A percentile compares a stretch with the other conserved stretches of the same genome.
These are phyloP conservation scores for Ophiosphaerella narmari DNA, from an alignment of 2,329 filamentous ascomycete species.

Conservation along the genomic window DNA sequence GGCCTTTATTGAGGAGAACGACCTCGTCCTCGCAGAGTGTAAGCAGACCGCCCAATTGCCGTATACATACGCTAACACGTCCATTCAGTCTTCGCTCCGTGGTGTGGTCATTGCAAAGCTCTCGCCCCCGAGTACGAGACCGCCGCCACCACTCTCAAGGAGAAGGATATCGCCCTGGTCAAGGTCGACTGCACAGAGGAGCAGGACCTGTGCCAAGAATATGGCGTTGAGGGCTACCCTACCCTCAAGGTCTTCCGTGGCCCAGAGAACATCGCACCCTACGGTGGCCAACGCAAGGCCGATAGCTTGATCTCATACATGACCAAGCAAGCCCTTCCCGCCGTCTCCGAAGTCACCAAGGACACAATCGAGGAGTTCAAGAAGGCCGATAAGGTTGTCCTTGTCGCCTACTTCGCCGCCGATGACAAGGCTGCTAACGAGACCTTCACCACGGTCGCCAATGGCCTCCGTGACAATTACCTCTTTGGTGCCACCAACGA, in stretches of 20 bases:
- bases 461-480: constrained; percentile 82
- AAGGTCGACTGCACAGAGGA: constrained; percentile 97
- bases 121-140: constrained; percentile 91
- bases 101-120: constrained; percentile 98
- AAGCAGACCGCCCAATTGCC: constrained; percentile 43
- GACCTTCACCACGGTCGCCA: constrained; percentile 77
- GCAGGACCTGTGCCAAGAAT: constrained; percentile 84
- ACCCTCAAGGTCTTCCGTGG: constrained; percentile 99
- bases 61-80: constrained; percentile 44
- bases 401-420: constrained; percentile 83
- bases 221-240: constrained; percentile 95
- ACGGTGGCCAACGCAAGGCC: constrained; percentile 88
- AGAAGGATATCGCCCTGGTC: constrained; percentile 82
- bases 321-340: constrained; percentile 95
- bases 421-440: constrained; percentile 85
- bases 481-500: constrained; percentile 91
- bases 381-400: constrained; percentile 93
- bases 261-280: constrained; percentile 76
- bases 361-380: constrained; percentile 95
- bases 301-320: constrained; percentile 82
- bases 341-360: constrained; percentile 80
- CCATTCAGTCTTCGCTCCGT: constrained; percentile 81
- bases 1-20: constrained; percentile 81
- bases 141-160: constrained; percentile 81
- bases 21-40: constrained; percentile 94